phyloP scores from a whole-genome alignment of 1,284 basidiomycete species.

The Rhizoctonia solani region DNA sequence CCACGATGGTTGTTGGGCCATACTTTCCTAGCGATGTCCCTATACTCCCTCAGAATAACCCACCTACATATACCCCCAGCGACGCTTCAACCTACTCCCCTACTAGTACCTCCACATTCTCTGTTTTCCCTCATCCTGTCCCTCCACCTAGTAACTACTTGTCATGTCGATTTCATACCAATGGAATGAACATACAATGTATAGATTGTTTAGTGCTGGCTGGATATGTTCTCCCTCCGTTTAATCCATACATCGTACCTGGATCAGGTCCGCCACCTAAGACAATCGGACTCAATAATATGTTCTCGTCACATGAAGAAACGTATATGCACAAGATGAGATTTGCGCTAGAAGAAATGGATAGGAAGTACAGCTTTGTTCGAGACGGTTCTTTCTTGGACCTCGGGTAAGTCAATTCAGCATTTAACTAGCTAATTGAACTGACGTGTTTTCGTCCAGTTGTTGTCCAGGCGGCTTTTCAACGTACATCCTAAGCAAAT shows the following conservation, averaged over 20 bases:
- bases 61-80: too few relatives aligned
- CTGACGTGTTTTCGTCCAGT: neutral
- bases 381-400: conserved; percentile 26
- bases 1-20: too few relatives aligned
- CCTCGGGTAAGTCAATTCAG: conserved; percentile 13
- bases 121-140: too few relatives aligned
- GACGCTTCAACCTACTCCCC: too few relatives aligned
- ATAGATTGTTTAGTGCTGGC: conserved; percentile 27
- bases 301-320: conserved; percentile 18
- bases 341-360: conserved; percentile 24
- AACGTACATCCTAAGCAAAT: conserved; percentile 30
- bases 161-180: conserved; percentile 7
- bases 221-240: conserved; percentile 11
- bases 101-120: too few relatives aligned
- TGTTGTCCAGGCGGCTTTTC: conserved; percentile 35
- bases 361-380: conserved; percentile 12
- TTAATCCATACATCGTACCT: neutral
- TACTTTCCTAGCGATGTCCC: too few relatives aligned
- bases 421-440: neutral
- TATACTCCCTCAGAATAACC: too few relatives aligned
- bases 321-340: conserved; percentile 30
- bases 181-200: conserved; percentile 12
- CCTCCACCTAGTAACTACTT: neutral
- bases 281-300: conserved; percentile 4
- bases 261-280: neutral